These are phyloP conservation scores for Chytridium lagenaria DNA, from an alignment of 371 early-diverging fungal species.

Conservation along the genomic window DNA sequence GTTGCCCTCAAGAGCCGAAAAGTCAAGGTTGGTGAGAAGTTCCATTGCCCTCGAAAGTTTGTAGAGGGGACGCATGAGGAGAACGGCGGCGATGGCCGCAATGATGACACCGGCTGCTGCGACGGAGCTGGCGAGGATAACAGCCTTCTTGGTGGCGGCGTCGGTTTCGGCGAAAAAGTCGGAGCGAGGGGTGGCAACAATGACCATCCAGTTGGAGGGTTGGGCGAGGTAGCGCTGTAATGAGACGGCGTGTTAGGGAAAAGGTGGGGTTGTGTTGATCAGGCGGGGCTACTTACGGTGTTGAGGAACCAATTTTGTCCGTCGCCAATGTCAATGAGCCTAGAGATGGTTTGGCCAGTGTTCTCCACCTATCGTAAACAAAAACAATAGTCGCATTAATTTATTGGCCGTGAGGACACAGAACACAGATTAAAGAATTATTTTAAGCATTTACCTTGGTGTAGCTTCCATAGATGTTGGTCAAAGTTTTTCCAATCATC, in stretches of 20 bases:
- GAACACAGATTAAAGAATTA: not conserved
- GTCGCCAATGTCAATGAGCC: not conserved
- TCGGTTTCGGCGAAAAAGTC: slow-evolving; percentile 14
- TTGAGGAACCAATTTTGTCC: slow-evolving; percentile 4
- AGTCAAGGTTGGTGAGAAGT: slow-evolving; percentile 12
- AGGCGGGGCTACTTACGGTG: not conserved
- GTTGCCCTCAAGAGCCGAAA: slow-evolving; percentile 10
- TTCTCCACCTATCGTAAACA: too few relatives aligned
- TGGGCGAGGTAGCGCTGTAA: not conserved
- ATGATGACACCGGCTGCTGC: slow-evolving; percentile 5
- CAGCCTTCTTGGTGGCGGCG: not conserved
- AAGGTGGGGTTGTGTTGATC: not conserved
- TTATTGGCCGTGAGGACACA: too few relatives aligned
- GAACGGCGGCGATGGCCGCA: not conserved
- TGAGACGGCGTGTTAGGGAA: not conserved
- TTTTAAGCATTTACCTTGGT: too few relatives aligned
- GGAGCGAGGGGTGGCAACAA: slow-evolving; percentile 5
- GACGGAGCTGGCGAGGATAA: not conserved
- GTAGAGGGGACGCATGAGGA: slow-evolving; percentile 1
- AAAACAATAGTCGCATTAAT: too few relatives aligned
- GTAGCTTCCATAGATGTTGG: not conserved
- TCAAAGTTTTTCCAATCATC: slow-evolving; percentile 4
- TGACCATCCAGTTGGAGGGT: slow-evolving; percentile 6
- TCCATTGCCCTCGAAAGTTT: slow-evolving; percentile 9
- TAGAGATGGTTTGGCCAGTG: not conserved